These are phyloP conservation scores for Phialocephala subalpina DNA, from an alignment of 2,329 filamentous ascomycete genomes.

Conservation along the genomic window DNA sequence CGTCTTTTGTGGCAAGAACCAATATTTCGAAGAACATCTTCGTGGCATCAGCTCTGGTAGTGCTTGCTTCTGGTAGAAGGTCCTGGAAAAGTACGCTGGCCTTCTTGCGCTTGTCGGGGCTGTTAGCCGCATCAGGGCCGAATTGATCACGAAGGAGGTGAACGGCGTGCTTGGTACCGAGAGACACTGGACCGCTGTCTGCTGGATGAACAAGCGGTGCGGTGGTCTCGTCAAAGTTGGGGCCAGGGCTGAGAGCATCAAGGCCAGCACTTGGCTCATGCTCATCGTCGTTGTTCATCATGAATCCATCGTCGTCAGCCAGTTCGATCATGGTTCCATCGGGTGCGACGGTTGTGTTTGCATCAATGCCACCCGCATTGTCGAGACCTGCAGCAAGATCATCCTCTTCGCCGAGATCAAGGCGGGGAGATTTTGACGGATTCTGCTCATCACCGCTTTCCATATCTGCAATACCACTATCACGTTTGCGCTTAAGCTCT, in stretches of 20 bases:
- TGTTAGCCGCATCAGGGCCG: constrained; percentile 73
- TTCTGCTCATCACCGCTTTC: constrained; percentile 69
- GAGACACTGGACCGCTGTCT: constrained; percentile 85
- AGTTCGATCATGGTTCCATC: constrained; percentile 72
- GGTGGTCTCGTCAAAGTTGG: constrained; percentile 81
- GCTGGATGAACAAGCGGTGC: constrained; percentile 79
- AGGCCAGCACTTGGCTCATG: constrained; percentile 54
- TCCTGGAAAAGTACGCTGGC: constrained; percentile 88
- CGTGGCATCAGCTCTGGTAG: constrained; percentile 88
- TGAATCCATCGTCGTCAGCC: constrained; percentile 57
- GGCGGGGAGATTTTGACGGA: constrained; percentile 69
- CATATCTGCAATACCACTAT: constrained; percentile 84
- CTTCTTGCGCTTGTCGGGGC: constrained; percentile 77
- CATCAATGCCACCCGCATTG: constrained; percentile 58
- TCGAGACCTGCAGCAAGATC: constrained; percentile 51
- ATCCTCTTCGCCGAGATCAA: constrained; percentile 70
- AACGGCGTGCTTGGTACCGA: constrained; percentile 94
- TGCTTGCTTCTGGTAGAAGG: constrained; percentile 81
- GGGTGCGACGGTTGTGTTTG: constrained; percentile 49
- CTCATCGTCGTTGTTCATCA: constrained; percentile 55
- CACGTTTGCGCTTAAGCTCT: constrained; percentile 92
- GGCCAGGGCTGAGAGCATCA: constrained; percentile 52
- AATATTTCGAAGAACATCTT: constrained; percentile 99
- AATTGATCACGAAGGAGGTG: constrained; percentile 92
- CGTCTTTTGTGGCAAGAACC: constrained; percentile 96